Percentiles rank a stretch among this genome's conserved stretches.
Conservation (phyloP, 2,329 filamentous ascomycete species). For the Exophiala aquamarina region DNA sequence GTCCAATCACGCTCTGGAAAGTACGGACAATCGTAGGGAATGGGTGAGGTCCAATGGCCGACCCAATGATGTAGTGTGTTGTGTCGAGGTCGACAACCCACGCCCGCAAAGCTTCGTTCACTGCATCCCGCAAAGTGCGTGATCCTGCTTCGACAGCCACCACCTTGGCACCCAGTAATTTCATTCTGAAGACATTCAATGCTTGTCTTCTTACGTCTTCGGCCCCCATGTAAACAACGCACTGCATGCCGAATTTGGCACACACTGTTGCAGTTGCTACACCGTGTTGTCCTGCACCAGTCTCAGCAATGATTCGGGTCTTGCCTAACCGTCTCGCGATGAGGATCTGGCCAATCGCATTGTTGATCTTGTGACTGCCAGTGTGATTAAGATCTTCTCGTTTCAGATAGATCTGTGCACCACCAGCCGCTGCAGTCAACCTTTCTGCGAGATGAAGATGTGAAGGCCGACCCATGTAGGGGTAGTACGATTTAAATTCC, state of each 20-base stretch:
- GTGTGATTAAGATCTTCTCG: slow-evolving; percentile 97
- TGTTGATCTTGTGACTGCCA: slow-evolving; percentile 99
- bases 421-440: slow-evolving; percentile 83
- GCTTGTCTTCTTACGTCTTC: slow-evolving; percentile 96
- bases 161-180: slow-evolving; percentile 88
- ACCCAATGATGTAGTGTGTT: slow-evolving; percentile 98
- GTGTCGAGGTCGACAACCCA: slow-evolving; percentile 93
- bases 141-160: slow-evolving; percentile 90
- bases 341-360: slow-evolving; percentile 89
- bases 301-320: slow-evolving; percentile 96
- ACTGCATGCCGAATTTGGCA: slow-evolving; percentile 97
- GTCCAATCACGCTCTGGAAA: slow-evolving; percentile 94
- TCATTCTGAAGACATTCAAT: slow-evolving; percentile 97
- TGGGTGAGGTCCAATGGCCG: slow-evolving; percentile 93
- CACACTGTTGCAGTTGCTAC: slow-evolving; percentile 97
- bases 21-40: slow-evolving; percentile 97
- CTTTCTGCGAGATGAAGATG: slow-evolving; percentile 86
- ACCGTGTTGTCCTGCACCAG: slow-evolving; percentile 94
- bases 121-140: slow-evolving; percentile 77
- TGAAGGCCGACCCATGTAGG: slow-evolving; percentile 94
- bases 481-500: slow-evolving; percentile 92
- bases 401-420: slow-evolving; percentile 97
- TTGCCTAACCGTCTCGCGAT: slow-evolving; percentile 85
- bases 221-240: slow-evolving; percentile 96
- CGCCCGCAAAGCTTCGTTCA: slow-evolving; percentile 91